Evolutionary conservation across 1,284 basidiomycete species (phyloP).

Genomic region (Vanrija pseudolonga): DNA sequence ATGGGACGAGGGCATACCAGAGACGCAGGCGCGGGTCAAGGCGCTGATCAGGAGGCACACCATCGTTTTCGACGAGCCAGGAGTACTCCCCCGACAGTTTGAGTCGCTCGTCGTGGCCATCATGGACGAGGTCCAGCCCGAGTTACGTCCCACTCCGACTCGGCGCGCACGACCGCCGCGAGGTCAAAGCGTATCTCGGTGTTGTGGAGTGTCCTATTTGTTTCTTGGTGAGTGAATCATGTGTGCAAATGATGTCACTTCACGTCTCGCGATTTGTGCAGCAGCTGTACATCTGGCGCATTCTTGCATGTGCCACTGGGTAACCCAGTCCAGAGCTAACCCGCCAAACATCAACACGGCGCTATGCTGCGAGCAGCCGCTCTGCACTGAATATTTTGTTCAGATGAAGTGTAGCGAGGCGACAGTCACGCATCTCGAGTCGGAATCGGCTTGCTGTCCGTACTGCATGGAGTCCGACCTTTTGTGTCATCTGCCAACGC

Average conservation of each 20-base stretch:
- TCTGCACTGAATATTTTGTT: constrained; percentile 99
- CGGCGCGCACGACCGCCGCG: constrained; percentile 59
- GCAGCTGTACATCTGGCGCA: no score
- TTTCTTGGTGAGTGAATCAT: constrained; percentile 71
- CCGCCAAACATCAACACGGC: constrained; percentile 93
- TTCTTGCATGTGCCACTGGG: no score
- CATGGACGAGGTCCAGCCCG: no score
- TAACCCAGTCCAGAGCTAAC: constrained; percentile 59
- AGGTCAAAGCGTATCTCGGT: constrained; percentile 73
- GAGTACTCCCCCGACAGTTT: no score
- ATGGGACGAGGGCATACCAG: no score
- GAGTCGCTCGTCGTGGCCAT: no score
- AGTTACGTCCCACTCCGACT: no score
- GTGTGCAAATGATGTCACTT: no score
- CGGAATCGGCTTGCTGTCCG: constrained; percentile 91
- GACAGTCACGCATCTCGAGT: constrained; percentile 81
- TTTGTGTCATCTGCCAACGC: constrained; percentile 85
- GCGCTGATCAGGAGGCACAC: no score
- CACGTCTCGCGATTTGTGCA: no score
- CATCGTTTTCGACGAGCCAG: no score
- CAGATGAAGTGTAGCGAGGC: constrained; percentile 97
- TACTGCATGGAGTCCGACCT: constrained; percentile 96
- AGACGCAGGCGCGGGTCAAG: no score
- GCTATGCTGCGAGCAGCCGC: constrained; percentile 94
- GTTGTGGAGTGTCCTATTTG: constrained; percentile 98